Percentiles rank a stretch among this genome's conserved stretches.
These are phyloP conservation scores for Rosellinia necatrix DNA, from an alignment of 2,329 filamentous ascomycete species.

Conservation along the genomic window DNA sequence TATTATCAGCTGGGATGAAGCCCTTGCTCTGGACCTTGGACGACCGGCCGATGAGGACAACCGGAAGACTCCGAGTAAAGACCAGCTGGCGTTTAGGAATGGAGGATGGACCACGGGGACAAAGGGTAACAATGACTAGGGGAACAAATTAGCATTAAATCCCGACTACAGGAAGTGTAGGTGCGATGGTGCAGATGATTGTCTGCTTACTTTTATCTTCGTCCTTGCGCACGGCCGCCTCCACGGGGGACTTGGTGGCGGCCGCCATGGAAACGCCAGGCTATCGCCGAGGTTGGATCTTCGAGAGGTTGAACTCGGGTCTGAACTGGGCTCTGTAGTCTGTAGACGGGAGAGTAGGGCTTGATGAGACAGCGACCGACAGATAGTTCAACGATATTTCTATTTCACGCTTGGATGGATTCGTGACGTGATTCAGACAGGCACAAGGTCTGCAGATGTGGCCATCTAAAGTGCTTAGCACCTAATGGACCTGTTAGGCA, in stretches of 20 bases:
- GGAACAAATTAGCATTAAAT: constrained; percentile 27
- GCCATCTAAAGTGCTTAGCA: too few species aligned
- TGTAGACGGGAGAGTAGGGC: neutral
- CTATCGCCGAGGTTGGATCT: neutral
- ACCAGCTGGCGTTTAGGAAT: constrained; percentile 38
- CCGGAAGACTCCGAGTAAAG: constrained; percentile 34
- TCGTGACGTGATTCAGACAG: neutral
- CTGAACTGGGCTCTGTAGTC: too few species aligned
- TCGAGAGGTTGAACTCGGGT: too few species aligned
- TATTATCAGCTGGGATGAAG: constrained; percentile 48
- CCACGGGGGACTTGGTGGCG: neutral
- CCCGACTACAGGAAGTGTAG: neutral
- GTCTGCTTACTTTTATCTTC: constrained; percentile 27
- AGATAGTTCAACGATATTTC: neutral
- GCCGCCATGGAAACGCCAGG: constrained; percentile 14
- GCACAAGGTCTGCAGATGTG: neutral
- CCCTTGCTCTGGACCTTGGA: constrained; percentile 52
- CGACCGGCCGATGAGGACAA: constrained; percentile 48
- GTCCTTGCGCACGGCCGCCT: constrained; percentile 4
- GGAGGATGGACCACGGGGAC: constrained; percentile 6
- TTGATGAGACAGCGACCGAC: neutral
- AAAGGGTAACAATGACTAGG: constrained; percentile 15
- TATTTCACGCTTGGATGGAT: neutral
- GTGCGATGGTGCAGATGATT: neutral
- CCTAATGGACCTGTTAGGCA: too few species aligned